Evolutionary conservation across 495 filamentous ascomycete species (phyloP).

Genomic region (Hypoxylon perforatum): DNA sequence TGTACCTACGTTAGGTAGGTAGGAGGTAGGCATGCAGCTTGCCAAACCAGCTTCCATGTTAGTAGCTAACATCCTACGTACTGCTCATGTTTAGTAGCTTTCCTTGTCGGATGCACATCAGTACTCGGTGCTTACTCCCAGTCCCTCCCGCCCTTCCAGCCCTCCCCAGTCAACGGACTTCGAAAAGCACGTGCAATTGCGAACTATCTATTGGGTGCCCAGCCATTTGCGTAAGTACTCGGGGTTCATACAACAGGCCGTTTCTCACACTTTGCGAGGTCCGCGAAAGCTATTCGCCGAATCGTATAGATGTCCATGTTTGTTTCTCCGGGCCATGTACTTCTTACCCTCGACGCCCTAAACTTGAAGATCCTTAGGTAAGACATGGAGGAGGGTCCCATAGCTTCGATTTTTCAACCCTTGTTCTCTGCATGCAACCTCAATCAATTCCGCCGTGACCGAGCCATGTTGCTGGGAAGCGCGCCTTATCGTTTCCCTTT

Average conservation of each 20-base stretch:
- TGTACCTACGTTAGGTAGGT: too few relatives aligned
- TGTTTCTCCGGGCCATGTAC: conserved; percentile 41
- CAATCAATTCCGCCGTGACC: conserved; percentile 38
- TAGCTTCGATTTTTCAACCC: neutral
- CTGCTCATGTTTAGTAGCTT: neutral
- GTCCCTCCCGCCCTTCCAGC: too few relatives aligned
- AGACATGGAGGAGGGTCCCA: neutral
- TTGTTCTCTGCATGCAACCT: conserved; percentile 24
- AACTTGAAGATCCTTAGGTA: conserved; percentile 12
- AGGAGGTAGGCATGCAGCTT: neutral
- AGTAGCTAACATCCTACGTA: neutral
- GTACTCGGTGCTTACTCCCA: conserved; percentile 4
- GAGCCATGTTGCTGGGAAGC: conserved; percentile 27
- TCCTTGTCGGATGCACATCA: neutral
- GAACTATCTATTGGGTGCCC: conserved; percentile 13
- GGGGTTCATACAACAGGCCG: conserved; percentile 26
- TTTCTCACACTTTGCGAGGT: neutral
- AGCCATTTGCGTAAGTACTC: conserved; percentile 18
- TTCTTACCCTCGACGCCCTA: too few relatives aligned
- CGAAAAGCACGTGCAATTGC: conserved; percentile 13
- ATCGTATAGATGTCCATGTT: conserved; percentile 28
- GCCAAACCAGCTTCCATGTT: neutral
- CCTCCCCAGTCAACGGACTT: conserved; percentile 12
- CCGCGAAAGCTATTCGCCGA: conserved; percentile 34
- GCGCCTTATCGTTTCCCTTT: conserved; percentile 10